Conservation (phyloP, 805 yeast species). For the Candida schatavii region DNA sequence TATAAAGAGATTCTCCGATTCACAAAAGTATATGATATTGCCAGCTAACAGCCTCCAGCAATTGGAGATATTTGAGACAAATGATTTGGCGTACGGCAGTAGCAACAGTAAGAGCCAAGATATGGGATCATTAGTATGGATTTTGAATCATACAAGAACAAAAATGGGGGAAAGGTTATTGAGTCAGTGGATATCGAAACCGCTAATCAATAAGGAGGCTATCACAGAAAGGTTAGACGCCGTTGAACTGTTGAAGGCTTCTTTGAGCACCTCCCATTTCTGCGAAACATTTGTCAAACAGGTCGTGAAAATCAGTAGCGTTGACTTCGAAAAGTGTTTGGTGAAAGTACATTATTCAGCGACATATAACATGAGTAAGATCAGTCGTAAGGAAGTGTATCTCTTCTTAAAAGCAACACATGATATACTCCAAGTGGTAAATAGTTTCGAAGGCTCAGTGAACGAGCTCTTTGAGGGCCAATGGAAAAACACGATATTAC, state of each 20-base stretch:
- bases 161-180: constrained; percentile 69
- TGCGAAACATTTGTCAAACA: constrained; percentile 29
- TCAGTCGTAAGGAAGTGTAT: constrained; percentile 31
- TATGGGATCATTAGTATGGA: constrained; percentile 75
- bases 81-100: constrained; percentile 52
- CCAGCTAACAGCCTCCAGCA: constrained; percentile 66
- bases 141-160: constrained; percentile 78
- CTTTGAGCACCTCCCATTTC: constrained; percentile 27
- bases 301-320: constrained; percentile 19
- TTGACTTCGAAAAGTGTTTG: constrained; percentile 34
- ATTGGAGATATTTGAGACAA: constrained; percentile 62
- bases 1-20: constrained; percentile 48
- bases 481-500: constrained; percentile 29
- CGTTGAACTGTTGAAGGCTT: constrained; percentile 27
- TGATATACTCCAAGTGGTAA: constrained; percentile 23
- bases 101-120: constrained; percentile 18
- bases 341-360: constrained; percentile 40
- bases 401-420: constrained; percentile 27
- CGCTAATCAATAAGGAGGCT: constrained; percentile 52
- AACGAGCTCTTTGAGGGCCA: constrained; percentile 23
- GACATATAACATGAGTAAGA: constrained; percentile 21
- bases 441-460: constrained; percentile 35
- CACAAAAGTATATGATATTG: constrained; percentile 50
- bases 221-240: constrained; percentile 68
- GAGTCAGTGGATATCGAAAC: constrained; percentile 71